Conservation (phyloP, 2,329 filamentous ascomycete species). For the Emmonsiellopsis sp. region DNA sequence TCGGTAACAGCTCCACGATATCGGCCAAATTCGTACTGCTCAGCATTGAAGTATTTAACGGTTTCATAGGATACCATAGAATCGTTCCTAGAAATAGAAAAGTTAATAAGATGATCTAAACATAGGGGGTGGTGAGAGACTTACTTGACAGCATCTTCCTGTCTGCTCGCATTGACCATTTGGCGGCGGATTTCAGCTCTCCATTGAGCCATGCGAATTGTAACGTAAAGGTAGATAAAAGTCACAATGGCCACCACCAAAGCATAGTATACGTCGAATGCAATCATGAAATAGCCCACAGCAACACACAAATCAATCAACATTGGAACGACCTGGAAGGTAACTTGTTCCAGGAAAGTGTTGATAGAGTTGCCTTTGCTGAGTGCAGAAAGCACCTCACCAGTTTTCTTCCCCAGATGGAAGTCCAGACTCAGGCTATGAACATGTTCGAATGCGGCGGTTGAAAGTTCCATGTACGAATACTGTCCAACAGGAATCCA, state of each 20-base stretch:
- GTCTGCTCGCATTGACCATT: conserved; percentile 90
- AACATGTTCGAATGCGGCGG: conserved; percentile 94
- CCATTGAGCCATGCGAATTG: conserved; percentile 90
- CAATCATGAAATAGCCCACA: conserved; percentile 66
- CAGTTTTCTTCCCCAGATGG: conserved; percentile 90
- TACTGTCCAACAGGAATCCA: conserved; percentile 98
- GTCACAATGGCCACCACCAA: conserved; percentile 83
- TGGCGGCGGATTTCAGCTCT: conserved; percentile 80
- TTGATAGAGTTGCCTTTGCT: conserved; percentile 97
- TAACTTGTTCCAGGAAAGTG: conserved; percentile 90
- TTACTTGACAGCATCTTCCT: conserved; percentile 89
- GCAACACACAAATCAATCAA: conserved; percentile 80
- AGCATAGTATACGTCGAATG: conserved; percentile 82
- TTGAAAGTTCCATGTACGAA: conserved; percentile 87
- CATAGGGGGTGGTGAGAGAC: conserved; percentile 19
- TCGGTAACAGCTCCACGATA: conserved; percentile 61
- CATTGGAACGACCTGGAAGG: conserved; percentile 93
- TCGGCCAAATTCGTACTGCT: conserved; percentile 65
- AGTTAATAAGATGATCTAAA: background rate
- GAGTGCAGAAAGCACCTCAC: conserved; percentile 87
- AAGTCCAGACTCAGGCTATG: conserved; percentile 93
- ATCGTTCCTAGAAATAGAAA: conserved; percentile 54
- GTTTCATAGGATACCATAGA: conserved; percentile 98
- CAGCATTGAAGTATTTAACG: conserved; percentile 83
- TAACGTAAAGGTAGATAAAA: conserved; percentile 93